Percentiles rank a stretch among this genome's conserved stretches.
Evolutionary conservation across 345 rosid species (phyloP).

Genomic region (Turnera subulata): DNA sequence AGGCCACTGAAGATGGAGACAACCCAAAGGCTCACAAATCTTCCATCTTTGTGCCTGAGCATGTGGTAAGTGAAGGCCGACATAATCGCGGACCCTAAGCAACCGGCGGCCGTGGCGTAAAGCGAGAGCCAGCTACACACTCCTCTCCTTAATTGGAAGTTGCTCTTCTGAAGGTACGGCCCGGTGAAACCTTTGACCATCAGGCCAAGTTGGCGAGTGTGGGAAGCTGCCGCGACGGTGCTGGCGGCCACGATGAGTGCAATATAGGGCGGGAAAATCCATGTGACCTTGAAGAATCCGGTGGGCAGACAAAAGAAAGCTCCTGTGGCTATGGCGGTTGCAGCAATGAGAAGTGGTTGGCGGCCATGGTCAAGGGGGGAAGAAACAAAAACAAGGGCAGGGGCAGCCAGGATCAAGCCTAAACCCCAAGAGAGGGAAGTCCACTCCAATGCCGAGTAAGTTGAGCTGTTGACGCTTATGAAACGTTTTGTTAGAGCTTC

Average conservation of each 20-base stretch:
- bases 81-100: conserved; percentile 46
- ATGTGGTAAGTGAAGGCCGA: conserved; percentile 49
- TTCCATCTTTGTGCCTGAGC: conserved; percentile 30
- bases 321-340: conserved; percentile 45
- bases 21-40: conserved; percentile 42
- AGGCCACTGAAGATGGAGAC: conserved; percentile 64
- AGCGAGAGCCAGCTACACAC: conserved; percentile 56
- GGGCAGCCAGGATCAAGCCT: conserved; percentile 41
- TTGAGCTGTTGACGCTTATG: conserved; percentile 18
- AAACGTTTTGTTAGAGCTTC: conserved; percentile 19
- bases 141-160: conserved; percentile 30
- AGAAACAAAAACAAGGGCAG: conserved; percentile 28
- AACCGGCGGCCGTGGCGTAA: conserved; percentile 38
- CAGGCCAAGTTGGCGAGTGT: conserved; percentile 51
- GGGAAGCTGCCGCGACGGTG: conserved; percentile 40
- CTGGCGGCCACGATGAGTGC: conserved; percentile 31
- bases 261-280: conserved; percentile 48
- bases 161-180: conserved; percentile 18
- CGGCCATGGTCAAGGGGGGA: conserved; percentile 36
- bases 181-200: conserved; percentile 44
- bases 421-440: conserved; percentile 53
- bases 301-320: conserved; percentile 49
- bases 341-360: conserved; percentile 32
- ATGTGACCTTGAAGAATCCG: conserved; percentile 37
- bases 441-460: conserved; percentile 51